Evolutionary conservation across 805 yeast genomes (phyloP).

Genomic region (Kuraishia capsulata): DNA sequence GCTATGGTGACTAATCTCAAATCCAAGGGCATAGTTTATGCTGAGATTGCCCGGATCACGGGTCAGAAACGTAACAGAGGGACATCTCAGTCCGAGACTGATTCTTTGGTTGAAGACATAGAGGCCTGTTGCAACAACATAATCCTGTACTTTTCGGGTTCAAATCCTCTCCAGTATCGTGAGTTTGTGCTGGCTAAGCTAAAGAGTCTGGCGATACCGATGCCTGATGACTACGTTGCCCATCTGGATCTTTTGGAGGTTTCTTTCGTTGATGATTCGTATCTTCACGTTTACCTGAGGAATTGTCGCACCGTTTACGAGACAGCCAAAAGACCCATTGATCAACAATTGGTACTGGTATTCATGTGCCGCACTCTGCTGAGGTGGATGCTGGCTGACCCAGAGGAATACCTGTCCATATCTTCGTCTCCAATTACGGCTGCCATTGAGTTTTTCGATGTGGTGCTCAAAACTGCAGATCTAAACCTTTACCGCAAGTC

Average conservation of each 20-base stretch:
- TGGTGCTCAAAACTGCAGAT: slow-evolving; percentile 19
- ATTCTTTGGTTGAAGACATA: slow-evolving; percentile 19
- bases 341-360: slow-evolving; percentile 33
- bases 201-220: slow-evolving; percentile 18
- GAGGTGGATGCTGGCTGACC: slow-evolving; percentile 42
- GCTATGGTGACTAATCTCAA: slow-evolving; percentile 6
- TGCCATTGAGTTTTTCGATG: slow-evolving; percentile 27
- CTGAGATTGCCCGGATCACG: slow-evolving; percentile 4
- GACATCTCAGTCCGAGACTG: slow-evolving; percentile 9
- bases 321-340: slow-evolving; percentile 31
- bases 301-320: slow-evolving; percentile 27
- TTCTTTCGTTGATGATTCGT: slow-evolving; percentile 28
- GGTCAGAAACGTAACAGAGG: background rate
- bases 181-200: slow-evolving; percentile 22
- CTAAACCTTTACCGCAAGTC: slow-evolving; percentile 17
- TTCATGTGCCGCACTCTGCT: slow-evolving; percentile 36
- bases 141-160: slow-evolving; percentile 36
- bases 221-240: slow-evolving; percentile 29
- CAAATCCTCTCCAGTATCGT: slow-evolving; percentile 36
- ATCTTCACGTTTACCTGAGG: slow-evolving; percentile 27
- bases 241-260: slow-evolving; percentile 37
- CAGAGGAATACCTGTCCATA: slow-evolving; percentile 27
- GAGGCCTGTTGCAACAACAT: slow-evolving; percentile 31
- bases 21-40: slow-evolving; percentile 2
- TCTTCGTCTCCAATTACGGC: slow-evolving; percentile 9